Evolutionary conservation across 169 alveolate genomes (phyloP).

Genomic region (Toxoplasma gondii): DNA sequence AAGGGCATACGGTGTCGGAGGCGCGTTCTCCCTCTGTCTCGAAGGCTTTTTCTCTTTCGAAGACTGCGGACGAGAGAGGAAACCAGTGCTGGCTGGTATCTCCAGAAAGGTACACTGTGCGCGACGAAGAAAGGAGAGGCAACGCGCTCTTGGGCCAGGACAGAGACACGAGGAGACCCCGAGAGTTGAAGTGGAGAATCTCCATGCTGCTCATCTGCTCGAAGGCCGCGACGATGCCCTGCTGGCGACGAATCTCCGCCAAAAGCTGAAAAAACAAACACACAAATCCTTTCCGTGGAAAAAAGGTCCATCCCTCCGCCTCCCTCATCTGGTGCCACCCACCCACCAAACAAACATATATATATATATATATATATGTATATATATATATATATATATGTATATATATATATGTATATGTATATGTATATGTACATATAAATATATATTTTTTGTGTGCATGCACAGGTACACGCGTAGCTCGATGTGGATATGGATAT

Average conservation of each 20-base stretch:
- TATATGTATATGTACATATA: not conserved
- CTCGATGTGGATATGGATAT: too few relatives aligned
- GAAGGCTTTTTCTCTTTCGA: too few relatives aligned
- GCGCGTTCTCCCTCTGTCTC: too few relatives aligned
- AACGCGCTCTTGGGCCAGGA: constrained; percentile 49
- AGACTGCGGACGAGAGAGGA: not conserved
- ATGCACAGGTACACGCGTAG: not conserved
- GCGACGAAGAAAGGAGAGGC: constrained; percentile 49
- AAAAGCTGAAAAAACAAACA: constrained; percentile 33
- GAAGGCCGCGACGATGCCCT: constrained; percentile 56
- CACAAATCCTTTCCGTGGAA: not conserved
- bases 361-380: not conserved
- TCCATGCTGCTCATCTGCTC: constrained; percentile 56
- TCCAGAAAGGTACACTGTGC: not conserved
- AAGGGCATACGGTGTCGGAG: too few relatives aligned
- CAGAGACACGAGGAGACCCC: constrained; percentile 53
- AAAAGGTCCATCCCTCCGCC: not conserved
- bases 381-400: not conserved
- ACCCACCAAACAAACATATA: too few relatives aligned
- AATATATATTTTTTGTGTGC: not conserved
- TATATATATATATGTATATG: not conserved
- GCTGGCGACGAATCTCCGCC: constrained; percentile 62
- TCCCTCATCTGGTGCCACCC: too few relatives aligned
- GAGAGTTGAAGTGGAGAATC: constrained; percentile 47
- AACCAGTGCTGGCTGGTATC: not conserved